These are phyloP conservation scores for Aspergillus sp. DNA, from an alignment of 2,329 filamentous ascomycete species.

Conservation along the genomic window DNA sequence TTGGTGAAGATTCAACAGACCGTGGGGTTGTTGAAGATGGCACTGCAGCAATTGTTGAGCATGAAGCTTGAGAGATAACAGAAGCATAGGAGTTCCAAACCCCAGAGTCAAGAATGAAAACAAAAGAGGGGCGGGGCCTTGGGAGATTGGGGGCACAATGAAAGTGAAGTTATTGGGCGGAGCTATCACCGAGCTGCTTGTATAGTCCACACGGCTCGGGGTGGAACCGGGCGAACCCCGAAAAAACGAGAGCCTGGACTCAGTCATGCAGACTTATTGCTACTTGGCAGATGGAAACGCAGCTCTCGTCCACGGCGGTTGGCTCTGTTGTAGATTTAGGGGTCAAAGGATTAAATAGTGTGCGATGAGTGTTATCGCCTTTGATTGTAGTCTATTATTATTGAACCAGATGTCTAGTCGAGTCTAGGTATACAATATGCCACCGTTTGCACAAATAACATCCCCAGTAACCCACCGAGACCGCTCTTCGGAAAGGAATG, in stretches of 20 bases:
- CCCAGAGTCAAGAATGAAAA: background rate
- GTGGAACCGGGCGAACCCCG: background rate
- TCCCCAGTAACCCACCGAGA: constrained; percentile 23
- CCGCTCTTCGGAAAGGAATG: constrained; percentile 18
- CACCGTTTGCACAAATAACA: constrained; percentile 23
- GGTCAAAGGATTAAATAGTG: no score
- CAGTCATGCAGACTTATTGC: no score
- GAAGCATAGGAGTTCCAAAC: background rate
- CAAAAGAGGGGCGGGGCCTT: background rate
- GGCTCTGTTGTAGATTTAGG: background rate
- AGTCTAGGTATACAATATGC: constrained; percentile 14
- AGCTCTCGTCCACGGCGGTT: background rate
- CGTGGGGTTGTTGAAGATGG: background rate
- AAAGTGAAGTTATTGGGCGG: background rate
- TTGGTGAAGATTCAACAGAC: background rate
- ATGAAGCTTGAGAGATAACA: background rate
- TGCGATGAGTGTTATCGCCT: no score
- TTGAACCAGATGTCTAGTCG: background rate
- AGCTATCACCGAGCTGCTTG: background rate
- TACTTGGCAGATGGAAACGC: no score
- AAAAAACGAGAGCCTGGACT: no score
- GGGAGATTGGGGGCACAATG: background rate
- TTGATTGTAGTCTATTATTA: background rate
- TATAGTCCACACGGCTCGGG: background rate
- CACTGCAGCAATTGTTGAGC: background rate